Evolutionary conservation across 305 asterid genomes (phyloP).

Genomic region (Fraxinus latifolia): DNA sequence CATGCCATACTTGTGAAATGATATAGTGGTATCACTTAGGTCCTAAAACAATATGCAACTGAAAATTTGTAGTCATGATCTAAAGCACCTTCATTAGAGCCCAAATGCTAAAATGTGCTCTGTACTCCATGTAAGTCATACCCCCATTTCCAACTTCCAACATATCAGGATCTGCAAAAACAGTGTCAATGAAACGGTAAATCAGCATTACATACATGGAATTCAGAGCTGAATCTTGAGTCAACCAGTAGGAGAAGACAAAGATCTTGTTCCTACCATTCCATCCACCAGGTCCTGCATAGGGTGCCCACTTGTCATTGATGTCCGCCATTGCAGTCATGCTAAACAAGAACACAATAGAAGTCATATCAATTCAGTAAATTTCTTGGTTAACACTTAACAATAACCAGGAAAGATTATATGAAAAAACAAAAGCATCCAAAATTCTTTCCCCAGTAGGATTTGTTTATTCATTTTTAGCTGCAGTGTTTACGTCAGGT

Average conservation of each 20-base stretch:
- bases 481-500: neutral
- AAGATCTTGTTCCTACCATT: slow-evolving; percentile 58
- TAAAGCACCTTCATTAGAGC: slow-evolving; percentile 81
- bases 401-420: neutral
- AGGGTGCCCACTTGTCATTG: slow-evolving; percentile 95
- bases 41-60: neutral
- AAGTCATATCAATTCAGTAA: neutral
- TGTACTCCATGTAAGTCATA: slow-evolving; percentile 76
- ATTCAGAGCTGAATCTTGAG: neutral
- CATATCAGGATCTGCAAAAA: slow-evolving; percentile 88
- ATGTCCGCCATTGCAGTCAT: slow-evolving; percentile 86
- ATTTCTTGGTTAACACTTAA: neutral
- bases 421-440: neutral
- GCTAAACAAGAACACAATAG: slow-evolving; percentile 37
- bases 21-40: neutral
- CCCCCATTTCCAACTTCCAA: slow-evolving; percentile 98
- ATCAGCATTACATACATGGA: neutral
- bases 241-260: slow-evolving; percentile 4
- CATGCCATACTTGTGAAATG: neutral
- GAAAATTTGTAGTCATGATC: neutral
- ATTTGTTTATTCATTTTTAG: neutral
- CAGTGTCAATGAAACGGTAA: slow-evolving; percentile 9
- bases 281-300: slow-evolving; percentile 99
- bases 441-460: neutral
- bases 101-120: slow-evolving; percentile 95